Conservation (phyloP, 2,329 filamentous ascomycete genomes). For the Chaetoscypha palmicola region DNA sequence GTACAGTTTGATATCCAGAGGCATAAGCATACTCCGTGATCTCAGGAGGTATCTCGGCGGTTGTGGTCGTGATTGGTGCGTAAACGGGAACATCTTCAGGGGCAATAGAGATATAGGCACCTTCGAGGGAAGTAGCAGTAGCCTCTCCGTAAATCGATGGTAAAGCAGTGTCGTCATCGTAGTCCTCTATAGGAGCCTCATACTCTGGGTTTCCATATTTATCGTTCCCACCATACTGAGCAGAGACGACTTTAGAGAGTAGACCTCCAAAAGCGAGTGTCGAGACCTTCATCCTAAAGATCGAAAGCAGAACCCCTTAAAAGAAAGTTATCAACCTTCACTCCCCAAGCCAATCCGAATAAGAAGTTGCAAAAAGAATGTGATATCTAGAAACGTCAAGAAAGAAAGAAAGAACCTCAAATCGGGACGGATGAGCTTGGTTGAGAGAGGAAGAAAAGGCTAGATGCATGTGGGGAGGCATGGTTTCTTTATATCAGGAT, state of each 20-base stretch:
- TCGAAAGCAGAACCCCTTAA: not conserved
- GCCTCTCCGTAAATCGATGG: not conserved
- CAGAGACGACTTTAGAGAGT: not conserved
- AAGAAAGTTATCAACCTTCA: too few relatives aligned
- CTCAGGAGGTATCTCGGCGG: not conserved
- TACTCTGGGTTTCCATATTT: not conserved
- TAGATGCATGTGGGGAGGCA: too few relatives aligned
- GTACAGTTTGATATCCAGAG: not conserved
- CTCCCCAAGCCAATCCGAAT: too few relatives aligned
- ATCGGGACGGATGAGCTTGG: too few relatives aligned
- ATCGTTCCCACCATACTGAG: too few relatives aligned
- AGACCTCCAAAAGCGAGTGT: not conserved
- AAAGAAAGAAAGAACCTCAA: too few relatives aligned
- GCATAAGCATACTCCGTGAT: not conserved
- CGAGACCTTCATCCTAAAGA: constrained; percentile 2
- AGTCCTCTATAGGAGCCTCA: too few relatives aligned
- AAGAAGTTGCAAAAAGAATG: too few relatives aligned
- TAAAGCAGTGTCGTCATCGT: not conserved
- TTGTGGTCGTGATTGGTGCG: not conserved
- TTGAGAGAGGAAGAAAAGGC: too few relatives aligned
- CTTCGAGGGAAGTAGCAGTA: constrained; percentile 1
- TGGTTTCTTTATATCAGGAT: too few relatives aligned
- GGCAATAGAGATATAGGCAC: not conserved
- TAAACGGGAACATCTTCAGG: not conserved
- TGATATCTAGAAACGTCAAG: too few relatives aligned